Conservation (phyloP, 805 yeast species). For the Metschnikowia cubensis region DNA sequence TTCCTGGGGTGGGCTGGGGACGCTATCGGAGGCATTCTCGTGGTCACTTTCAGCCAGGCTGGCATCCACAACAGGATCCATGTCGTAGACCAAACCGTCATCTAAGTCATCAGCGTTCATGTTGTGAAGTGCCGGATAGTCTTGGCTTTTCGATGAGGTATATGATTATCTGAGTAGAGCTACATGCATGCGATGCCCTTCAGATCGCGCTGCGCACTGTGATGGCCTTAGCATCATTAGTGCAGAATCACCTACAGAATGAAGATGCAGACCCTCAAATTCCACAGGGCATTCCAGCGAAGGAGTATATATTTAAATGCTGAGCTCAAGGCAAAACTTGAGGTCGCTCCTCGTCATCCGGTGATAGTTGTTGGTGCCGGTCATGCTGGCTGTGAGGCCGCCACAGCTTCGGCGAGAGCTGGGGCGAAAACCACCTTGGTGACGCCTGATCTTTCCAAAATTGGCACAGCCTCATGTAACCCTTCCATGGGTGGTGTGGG, state of each 20-base stretch:
- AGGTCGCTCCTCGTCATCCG: conserved; percentile 40
- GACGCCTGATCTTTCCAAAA: conserved; percentile 69
- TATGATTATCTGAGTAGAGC: background rate
- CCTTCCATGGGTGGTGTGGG: conserved; percentile 99
- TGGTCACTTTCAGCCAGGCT: conserved; percentile 12
- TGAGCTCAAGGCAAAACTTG: conserved; percentile 31
- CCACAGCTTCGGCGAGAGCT: conserved; percentile 83
- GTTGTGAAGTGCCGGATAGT: background rate
- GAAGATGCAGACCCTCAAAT: background rate
- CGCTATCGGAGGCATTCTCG: conserved; percentile 5
- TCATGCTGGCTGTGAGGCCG: conserved; percentile 98
- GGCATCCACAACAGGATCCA: conserved; percentile 30
- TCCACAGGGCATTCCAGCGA: background rate
- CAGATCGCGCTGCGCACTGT: conserved; percentile 2
- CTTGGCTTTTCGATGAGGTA: background rate
- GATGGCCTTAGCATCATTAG: background rate
- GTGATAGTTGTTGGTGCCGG: conserved; percentile 96
- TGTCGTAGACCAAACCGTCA: conserved; percentile 66
- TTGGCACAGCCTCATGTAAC: conserved; percentile 95
- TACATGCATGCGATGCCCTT: conserved; percentile 1
- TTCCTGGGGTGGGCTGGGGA: background rate
- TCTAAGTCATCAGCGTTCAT: conserved; percentile 62
- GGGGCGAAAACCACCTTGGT: conserved; percentile 69
- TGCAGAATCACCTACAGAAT: background rate
- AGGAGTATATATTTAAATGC: conserved; percentile 29